These are phyloP conservation scores for Penicillium odoratum DNA, from an alignment of 495 filamentous ascomycete species.

Conservation along the genomic window DNA sequence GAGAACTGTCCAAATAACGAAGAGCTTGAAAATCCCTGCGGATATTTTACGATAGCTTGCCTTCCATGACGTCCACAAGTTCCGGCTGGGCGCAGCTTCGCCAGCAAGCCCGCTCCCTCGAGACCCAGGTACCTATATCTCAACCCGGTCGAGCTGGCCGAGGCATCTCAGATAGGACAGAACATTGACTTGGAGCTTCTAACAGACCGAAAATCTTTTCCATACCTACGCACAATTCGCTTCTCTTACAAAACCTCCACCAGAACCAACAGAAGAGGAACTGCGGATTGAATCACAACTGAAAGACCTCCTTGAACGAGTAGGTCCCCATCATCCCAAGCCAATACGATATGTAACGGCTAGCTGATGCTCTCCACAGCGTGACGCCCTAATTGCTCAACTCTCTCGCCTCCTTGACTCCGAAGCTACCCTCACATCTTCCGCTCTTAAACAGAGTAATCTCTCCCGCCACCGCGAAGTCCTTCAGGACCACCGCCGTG, in stretches of 20 bases:
- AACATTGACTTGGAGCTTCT: slow-evolving; percentile 9
- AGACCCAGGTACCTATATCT: slow-evolving; percentile 72
- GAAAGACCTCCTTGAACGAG: slow-evolving; percentile 72
- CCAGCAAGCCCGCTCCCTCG: slow-evolving; percentile 85
- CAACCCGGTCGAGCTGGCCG: slow-evolving; percentile 5
- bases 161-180: background rate
- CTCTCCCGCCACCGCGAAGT: slow-evolving; percentile 89
- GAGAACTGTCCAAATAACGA: background rate
- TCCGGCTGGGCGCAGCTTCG: slow-evolving; percentile 94
- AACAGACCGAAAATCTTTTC: slow-evolving; percentile 86
- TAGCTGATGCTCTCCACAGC: slow-evolving; percentile 46
- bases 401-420: slow-evolving; percentile 90
- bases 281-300: slow-evolving; percentile 73
- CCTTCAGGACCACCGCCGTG: slow-evolving; percentile 80
- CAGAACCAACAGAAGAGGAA: slow-evolving; percentile 85
- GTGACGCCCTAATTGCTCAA: slow-evolving; percentile 78
- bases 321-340: slow-evolving; percentile 18
- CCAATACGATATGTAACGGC: slow-evolving; percentile 3
- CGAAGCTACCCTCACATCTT: slow-evolving; percentile 83
- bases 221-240: slow-evolving; percentile 95
- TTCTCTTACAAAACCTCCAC: slow-evolving; percentile 73
- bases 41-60: slow-evolving; percentile 1
- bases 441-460: slow-evolving; percentile 92
- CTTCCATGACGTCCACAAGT: slow-evolving; percentile 69
- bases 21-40: slow-evolving; percentile 5